Percentiles rank a stretch among this genome's conserved stretches.
phyloP scores from a whole-genome alignment of 2,329 filamentous ascomycete genomes.

The Graphiopsis chlorocephala region DNA sequence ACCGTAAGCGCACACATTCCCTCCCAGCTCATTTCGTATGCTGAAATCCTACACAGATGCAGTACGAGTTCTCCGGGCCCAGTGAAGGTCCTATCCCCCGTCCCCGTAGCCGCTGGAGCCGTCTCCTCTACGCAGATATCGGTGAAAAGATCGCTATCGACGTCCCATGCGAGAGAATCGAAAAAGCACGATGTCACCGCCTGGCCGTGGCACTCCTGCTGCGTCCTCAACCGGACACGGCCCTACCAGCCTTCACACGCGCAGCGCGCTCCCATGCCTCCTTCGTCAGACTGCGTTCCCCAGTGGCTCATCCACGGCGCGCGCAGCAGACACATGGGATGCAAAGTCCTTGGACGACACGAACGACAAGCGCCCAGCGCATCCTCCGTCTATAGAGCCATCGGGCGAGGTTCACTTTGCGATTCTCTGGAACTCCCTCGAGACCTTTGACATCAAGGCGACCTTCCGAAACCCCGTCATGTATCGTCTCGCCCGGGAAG shows the following conservation, averaged over 20 bases:
- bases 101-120: not conserved
- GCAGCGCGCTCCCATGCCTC: no score
- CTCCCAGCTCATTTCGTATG: not conserved
- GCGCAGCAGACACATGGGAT: not conserved
- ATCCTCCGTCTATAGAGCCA: no score
- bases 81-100: not conserved
- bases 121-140: not conserved
- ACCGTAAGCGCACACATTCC: not conserved
- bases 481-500: no score
- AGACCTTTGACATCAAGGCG: no score
- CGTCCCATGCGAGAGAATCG: not conserved
- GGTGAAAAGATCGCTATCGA: not conserved
- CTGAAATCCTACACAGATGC: not conserved
- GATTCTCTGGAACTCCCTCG: no score
- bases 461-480: no score
- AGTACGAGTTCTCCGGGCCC: not conserved
- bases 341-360: not conserved
- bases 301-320: not conserved
- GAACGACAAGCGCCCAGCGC: no score
- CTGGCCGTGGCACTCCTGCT: not conserved
- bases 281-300: not conserved
- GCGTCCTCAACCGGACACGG: not conserved
- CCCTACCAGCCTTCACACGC: not conserved
- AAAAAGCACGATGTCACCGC: not conserved
- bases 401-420: no score